A percentile compares a stretch with the other conserved stretches of the same genome.
Evolutionary conservation across 495 filamentous ascomycete species (phyloP).

Genomic region (Tetracladium marchalianum): DNA sequence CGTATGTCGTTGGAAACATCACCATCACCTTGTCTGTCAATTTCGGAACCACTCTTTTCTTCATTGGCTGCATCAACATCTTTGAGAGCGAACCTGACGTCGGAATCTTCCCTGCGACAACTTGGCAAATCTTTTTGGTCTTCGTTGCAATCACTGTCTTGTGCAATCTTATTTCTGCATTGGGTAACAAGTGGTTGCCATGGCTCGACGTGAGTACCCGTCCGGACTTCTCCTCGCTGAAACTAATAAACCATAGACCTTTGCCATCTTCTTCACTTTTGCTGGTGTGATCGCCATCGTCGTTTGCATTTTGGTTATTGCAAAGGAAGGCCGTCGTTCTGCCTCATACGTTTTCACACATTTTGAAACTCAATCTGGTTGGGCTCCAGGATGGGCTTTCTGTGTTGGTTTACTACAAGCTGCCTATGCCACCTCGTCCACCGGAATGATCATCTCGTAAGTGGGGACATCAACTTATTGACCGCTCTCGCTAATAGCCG

Average conservation of each 20-base stretch:
- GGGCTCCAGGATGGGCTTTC: conserved; percentile 39
- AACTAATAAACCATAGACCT: conserved; percentile 24
- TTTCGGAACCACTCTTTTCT: conserved; percentile 50
- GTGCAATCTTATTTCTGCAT: conserved; percentile 43
- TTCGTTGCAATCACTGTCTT: conserved; percentile 47
- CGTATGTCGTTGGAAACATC: conserved; percentile 59
- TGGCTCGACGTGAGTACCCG: conserved; percentile 38
- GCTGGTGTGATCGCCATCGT: conserved; percentile 34
- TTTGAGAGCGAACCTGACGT: conserved; percentile 32
- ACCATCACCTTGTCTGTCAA: conserved; percentile 61
- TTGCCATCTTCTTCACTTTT: conserved; percentile 42
- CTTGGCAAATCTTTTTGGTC: conserved; percentile 50
- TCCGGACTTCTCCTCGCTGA: background rate
- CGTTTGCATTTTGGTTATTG: conserved; percentile 32
- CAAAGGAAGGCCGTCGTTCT: conserved; percentile 31
- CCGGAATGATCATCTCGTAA: conserved; percentile 41
- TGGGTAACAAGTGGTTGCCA: conserved; percentile 46
- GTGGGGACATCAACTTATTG: background rate
- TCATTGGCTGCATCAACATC: conserved; percentile 43
- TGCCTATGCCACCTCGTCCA: conserved; percentile 41
- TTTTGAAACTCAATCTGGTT: conserved; percentile 37
- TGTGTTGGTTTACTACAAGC: conserved; percentile 37
- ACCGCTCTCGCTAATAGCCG: background rate
- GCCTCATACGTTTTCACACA: conserved; percentile 32
- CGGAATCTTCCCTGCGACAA: conserved; percentile 30